Percentiles rank a stretch among this genome's conserved stretches.
Evolutionary conservation across 148 eudicot species (phyloP).

Genomic region (Nyssa sinensis): DNA sequence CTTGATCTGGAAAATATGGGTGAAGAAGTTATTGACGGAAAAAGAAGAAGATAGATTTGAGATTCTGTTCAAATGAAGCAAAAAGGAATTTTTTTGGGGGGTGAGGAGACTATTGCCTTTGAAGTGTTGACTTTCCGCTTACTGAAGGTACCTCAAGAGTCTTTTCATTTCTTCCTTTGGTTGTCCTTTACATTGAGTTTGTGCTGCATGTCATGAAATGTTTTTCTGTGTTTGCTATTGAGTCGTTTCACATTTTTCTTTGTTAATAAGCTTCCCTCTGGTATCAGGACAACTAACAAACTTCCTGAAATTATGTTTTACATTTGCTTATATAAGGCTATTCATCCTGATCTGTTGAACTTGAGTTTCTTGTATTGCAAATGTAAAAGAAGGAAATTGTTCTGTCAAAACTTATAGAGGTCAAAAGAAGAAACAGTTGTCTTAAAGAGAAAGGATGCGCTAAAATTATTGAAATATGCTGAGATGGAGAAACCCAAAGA

Average conservation of each 20-base stretch:
- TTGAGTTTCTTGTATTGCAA: background rate
- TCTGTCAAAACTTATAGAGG: background rate
- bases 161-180: slow-evolving; percentile 10
- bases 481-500: background rate
- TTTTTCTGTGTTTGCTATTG: background rate
- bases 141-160: slow-evolving; percentile 7
- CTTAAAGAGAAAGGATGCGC: background rate
- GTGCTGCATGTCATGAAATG: background rate
- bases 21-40: background rate
- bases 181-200: background rate
- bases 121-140: background rate
- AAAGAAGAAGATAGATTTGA: background rate
- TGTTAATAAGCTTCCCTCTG: background rate
- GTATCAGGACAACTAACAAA: background rate
- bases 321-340: background rate
- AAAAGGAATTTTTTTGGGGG: background rate
- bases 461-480: background rate
- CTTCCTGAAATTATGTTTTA: background rate
- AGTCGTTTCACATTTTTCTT: background rate
- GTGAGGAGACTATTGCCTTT: background rate
- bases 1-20: background rate
- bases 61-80: background rate
- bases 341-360: background rate
- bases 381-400: background rate
- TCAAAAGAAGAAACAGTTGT: background rate